These are phyloP conservation scores for Peronosclerospora sorghi DNA, from an alignment of 352 stramenopile genomes.

Conservation along the genomic window DNA sequence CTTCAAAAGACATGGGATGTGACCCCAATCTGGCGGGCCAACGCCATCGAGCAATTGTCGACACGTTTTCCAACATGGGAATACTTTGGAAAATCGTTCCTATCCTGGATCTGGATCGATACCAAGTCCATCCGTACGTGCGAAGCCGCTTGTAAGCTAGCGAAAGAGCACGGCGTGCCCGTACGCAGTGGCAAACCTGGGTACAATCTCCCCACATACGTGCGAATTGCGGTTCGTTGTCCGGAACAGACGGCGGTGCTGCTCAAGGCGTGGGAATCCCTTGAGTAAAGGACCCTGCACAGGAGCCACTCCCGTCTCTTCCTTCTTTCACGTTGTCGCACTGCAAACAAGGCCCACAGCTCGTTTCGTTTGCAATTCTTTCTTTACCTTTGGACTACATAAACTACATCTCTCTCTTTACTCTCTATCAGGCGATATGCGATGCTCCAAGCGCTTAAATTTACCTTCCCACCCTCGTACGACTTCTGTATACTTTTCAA, in stretches of 20 bases:
- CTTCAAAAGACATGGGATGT: slow-evolving; percentile 78
- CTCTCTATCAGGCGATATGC: slow-evolving; percentile 48
- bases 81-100: slow-evolving; percentile 51
- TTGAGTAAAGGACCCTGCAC: slow-evolving; percentile 23
- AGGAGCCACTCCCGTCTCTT: not conserved
- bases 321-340: no score
- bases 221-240: slow-evolving; percentile 76
- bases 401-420: slow-evolving; percentile 8
- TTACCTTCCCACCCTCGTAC: slow-evolving; percentile 76
- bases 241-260: slow-evolving; percentile 58
- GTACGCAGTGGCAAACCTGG: slow-evolving; percentile 79
- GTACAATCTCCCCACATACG: slow-evolving; percentile 80
- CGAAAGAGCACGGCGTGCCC: slow-evolving; percentile 77
- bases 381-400: not conserved
- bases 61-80: slow-evolving; percentile 60
- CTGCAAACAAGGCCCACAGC: no score
- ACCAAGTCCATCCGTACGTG: slow-evolving; percentile 49
- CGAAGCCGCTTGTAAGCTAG: slow-evolving; percentile 51
- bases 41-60: slow-evolving; percentile 39
- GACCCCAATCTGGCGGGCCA: slow-evolving; percentile 65
- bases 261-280: slow-evolving; percentile 59
- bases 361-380: not conserved
- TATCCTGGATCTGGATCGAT: slow-evolving; percentile 87
- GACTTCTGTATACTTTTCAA: slow-evolving; percentile 80
- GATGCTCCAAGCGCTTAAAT: slow-evolving; percentile 66